Base-by-base conservation (phyloP, 208 protist species). In the Acanthamoeba sp. region DNA sequence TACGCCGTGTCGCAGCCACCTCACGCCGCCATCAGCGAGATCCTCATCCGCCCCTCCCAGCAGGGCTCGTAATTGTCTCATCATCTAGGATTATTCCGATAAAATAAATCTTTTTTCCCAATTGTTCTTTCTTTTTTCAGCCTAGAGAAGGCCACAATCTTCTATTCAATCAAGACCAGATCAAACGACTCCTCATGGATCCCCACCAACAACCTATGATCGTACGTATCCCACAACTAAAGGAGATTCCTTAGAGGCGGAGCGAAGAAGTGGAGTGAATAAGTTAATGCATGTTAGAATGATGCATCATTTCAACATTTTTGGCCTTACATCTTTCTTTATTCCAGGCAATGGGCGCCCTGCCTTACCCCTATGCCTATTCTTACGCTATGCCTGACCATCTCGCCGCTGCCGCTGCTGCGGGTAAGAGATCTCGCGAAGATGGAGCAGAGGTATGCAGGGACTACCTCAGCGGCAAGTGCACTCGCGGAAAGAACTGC, bases 1-100 rank as follows among this genome's bases (percentile, higher is more conserved):
- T 87, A 87, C 40, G 78, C 78, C 32, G 78, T 87, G n/a, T 87
- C 78, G 78, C 78, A 87, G 78, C 78, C 78, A 20, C 45, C 78
- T 9, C 78, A 87, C 48, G 40, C 45, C 27, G 40, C 78, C 38
- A 52, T 87, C 78, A 55, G 16, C 48, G 78, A 87, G 78, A 87
- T 87, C 40, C 48, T 87, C n/a, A 50, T 87, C 22, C 78, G 78
- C 48, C 78, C 78, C 24, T 36, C 78, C 1, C 78, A 87, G 48
- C 78, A 87, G 29, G 78, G 78, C 40, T 87, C 78, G 16, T 87
- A 52, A 87, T 1, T 29, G 5, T 9, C 22, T 22, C 55, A 59
- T 6, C 14, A 10, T n/a, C n/a, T n/a, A n/a, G n/a, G n/a, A n/a
- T n/a, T n/a, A n/a, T n/a, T n/a, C n/a, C n/a, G n/a, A n/a, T n/a